Evolutionary conservation across 2,329 filamentous ascomycete genomes (phyloP).

Genomic region (Domatiomyces globalis): DNA sequence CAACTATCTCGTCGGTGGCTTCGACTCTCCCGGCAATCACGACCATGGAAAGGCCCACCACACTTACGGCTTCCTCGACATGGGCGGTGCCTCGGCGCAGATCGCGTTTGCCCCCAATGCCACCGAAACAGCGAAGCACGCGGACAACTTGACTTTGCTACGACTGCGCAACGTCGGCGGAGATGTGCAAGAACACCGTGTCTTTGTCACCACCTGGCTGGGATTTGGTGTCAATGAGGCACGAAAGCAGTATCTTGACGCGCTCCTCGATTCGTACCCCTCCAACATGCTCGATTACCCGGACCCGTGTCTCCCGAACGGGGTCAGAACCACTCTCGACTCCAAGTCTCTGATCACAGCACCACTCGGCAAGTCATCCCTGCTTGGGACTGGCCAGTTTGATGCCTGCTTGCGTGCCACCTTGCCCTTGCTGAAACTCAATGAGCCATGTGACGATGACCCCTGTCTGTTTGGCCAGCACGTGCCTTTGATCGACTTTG

Average conservation of each 20-base stretch:
- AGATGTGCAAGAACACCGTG: slow-evolving; percentile 60
- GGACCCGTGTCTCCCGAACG: slow-evolving; percentile 78
- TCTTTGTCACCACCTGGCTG: slow-evolving; percentile 94
- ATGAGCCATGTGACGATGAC: slow-evolving; percentile 64
- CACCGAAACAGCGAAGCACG: slow-evolving; percentile 80
- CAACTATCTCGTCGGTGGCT: slow-evolving; percentile 86
- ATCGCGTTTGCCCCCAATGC: slow-evolving; percentile 93
- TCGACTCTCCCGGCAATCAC: slow-evolving; percentile 67
- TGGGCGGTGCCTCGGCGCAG: slow-evolving; percentile 95
- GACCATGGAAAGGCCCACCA: slow-evolving; percentile 75
- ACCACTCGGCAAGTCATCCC: slow-evolving; percentile 20
- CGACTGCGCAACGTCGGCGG: slow-evolving; percentile 76
- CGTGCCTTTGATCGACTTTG: slow-evolving; percentile 89
- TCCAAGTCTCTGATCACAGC: slow-evolving; percentile 37
- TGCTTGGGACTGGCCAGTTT: slow-evolving; percentile 78
- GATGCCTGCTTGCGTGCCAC: slow-evolving; percentile 70
- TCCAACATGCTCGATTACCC: slow-evolving; percentile 53
- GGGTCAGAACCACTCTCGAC: slow-evolving; percentile 58
- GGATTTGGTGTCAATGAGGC: slow-evolving; percentile 96
- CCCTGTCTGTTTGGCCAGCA: slow-evolving; percentile 85
- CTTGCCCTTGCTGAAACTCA: slow-evolving; percentile 77
- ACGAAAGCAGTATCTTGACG: slow-evolving; percentile 66
- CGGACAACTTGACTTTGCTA: slow-evolving; percentile 73
- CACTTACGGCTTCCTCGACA: slow-evolving; percentile 94
- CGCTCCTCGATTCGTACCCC: slow-evolving; percentile 54